phyloP scores from a whole-genome alignment of 805 yeast genomes.

The Candida namnaoensis region DNA sequence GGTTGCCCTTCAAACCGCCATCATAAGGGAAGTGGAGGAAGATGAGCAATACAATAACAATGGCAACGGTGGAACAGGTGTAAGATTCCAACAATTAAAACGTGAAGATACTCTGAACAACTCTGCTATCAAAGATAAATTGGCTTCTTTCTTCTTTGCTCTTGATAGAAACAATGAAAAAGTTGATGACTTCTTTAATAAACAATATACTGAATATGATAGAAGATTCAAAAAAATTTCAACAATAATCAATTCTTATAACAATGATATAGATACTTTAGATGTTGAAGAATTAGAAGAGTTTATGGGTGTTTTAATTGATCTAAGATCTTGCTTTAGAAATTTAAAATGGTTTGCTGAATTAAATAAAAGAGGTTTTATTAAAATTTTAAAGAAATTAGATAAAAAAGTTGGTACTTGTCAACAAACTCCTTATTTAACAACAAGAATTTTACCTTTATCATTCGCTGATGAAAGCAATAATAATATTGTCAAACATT shows the following conservation, averaged over 20 bases:
- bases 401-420: slow-evolving; percentile 73
- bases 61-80: slow-evolving; percentile 4
- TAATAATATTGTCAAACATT: slow-evolving; percentile 41
- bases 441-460: slow-evolving; percentile 62
- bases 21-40: slow-evolving; percentile 16
- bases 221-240: slow-evolving; percentile 50
- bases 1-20: slow-evolving; percentile 30
- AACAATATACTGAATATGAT: slow-evolving; percentile 65
- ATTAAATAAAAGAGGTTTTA: slow-evolving; percentile 81
- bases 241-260: slow-evolving; percentile 20
- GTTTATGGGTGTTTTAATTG: slow-evolving; percentile 58
- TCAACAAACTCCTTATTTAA: slow-evolving; percentile 47
- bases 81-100: slow-evolving; percentile 5
- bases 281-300: slow-evolving; percentile 50
- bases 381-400: slow-evolving; percentile 80
- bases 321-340: slow-evolving; percentile 65
- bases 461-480: slow-evolving; percentile 62
- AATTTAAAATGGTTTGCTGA: slow-evolving; percentile 93
- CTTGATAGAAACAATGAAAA: slow-evolving; percentile 75
- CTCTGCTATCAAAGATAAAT: slow-evolving; percentile 32
- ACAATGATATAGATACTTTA: slow-evolving; percentile 30
- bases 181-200: slow-evolving; percentile 72
- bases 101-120: slow-evolving; percentile 26
- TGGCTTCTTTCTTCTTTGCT: slow-evolving; percentile 65
- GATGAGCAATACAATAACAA: slow-evolving; percentile 6